phyloP scores from a whole-genome alignment of 1,139 yeast genomes.

The Arxiozyma heterogenica region DNA sequence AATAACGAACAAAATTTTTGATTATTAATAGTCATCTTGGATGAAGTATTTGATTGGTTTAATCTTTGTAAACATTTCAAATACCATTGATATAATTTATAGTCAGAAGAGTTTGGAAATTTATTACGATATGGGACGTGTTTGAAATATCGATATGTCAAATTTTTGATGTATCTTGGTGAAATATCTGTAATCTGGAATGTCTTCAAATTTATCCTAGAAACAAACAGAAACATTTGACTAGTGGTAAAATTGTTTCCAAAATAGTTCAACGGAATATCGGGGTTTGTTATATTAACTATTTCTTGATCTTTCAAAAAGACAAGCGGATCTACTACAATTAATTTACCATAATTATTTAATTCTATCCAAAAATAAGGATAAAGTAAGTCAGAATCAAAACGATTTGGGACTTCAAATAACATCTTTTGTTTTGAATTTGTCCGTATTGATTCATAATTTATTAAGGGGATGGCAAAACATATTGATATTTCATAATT shows the following conservation, averaged over 20 bases:
- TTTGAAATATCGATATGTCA: slow-evolving; percentile 16
- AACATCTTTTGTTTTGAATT: slow-evolving; percentile 4
- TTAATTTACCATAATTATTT: slow-evolving; percentile 7
- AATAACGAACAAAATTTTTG: neutral
- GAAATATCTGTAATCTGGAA: slow-evolving; percentile 15
- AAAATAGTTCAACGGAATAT: slow-evolving; percentile 11
- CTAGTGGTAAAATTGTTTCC: slow-evolving; percentile 8
- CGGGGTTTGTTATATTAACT: slow-evolving; percentile 9
- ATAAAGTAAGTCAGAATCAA: slow-evolving; percentile 20
- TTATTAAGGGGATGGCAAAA: slow-evolving; percentile 20
- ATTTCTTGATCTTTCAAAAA: slow-evolving; percentile 14
- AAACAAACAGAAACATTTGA: slow-evolving; percentile 17
- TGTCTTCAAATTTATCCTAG: slow-evolving; percentile 10
- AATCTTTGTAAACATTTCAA: slow-evolving; percentile 5
- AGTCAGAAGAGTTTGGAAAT: slow-evolving; percentile 8
- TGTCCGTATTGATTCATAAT: slow-evolving; percentile 6
- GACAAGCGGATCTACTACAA: slow-evolving; percentile 22
- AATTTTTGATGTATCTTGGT: slow-evolving; percentile 18
- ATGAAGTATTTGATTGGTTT: neutral
- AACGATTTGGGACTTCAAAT: slow-evolving; percentile 17
- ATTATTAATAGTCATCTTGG: neutral
- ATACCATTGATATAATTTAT: slow-evolving; percentile 8
- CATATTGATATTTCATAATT: slow-evolving; percentile 12
- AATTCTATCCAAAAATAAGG: slow-evolving; percentile 25
- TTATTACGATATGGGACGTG: slow-evolving; percentile 4